Evolutionary conservation across 1,284 basidiomycete genomes (phyloP).

Genomic region (Mycena sp.): DNA sequence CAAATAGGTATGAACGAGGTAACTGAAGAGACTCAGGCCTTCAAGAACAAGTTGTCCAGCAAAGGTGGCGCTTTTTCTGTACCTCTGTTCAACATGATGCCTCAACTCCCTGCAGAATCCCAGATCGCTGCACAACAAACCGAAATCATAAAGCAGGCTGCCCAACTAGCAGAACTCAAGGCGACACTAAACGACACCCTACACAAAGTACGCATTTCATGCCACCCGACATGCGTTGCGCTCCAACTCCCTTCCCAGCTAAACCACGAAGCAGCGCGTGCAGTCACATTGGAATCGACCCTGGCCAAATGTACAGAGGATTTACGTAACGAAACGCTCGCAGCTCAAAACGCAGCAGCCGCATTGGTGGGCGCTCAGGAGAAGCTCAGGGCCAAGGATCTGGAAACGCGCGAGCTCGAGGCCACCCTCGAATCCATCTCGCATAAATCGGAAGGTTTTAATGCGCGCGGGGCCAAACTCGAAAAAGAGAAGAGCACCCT

Average conservation of each 20-base stretch:
- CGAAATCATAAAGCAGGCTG: conserved; percentile 62
- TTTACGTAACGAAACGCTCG: conserved; percentile 63
- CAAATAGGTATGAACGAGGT: conserved; percentile 68
- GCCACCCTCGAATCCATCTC: conserved; percentile 66
- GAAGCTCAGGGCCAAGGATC: conserved; percentile 60
- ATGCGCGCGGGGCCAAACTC: conserved; percentile 54
- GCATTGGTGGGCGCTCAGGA: conserved; percentile 58
- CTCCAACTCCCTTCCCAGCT: conserved; percentile 51
- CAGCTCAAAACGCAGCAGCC: conserved; percentile 61
- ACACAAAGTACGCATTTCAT: conserved; percentile 58
- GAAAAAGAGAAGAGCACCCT: conserved; percentile 64
- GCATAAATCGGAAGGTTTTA: conserved; percentile 57
- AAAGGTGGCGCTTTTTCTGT: conserved; percentile 60
- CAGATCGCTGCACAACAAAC: conserved; percentile 66
- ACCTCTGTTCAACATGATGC: conserved; percentile 1
- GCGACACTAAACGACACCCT: conserved; percentile 63
- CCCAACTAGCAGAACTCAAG: conserved; percentile 63
- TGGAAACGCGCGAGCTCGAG: conserved; percentile 63
- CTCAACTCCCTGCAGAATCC: conserved; percentile 52
- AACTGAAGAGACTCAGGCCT: conserved; percentile 63
- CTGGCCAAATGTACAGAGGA: conserved; percentile 59
- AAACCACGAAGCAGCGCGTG: conserved; percentile 64
- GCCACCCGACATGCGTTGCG: conserved; percentile 19
- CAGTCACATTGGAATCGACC: conserved; percentile 61
- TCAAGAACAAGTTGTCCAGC: conserved; percentile 67